Evolutionary conservation across 192 early-diverging fungal genomes (phyloP).

Genomic region (Backusella liffmaniae): DNA sequence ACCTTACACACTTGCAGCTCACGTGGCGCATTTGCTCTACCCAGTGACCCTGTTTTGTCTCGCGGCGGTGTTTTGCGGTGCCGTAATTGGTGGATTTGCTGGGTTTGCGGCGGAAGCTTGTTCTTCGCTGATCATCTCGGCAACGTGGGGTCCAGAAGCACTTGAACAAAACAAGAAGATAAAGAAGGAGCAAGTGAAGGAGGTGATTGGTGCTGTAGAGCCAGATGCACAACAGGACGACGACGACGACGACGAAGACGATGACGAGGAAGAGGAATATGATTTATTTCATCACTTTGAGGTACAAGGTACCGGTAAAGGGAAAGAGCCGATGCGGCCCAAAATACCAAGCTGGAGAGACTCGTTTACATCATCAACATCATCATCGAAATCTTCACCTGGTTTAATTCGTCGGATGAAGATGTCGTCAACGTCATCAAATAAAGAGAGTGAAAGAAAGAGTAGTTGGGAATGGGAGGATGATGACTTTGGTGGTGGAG

Average conservation of each 20-base stretch:
- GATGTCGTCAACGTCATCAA: background rate
- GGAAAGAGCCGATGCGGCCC: background rate
- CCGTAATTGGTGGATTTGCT: conserved; percentile 34
- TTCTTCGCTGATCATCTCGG: conserved; percentile 22
- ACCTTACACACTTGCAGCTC: background rate
- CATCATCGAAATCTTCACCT: background rate
- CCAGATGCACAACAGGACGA: background rate
- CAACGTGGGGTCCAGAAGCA: conserved; percentile 25
- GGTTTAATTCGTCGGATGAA: conserved; percentile 1
- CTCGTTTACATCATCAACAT: background rate
- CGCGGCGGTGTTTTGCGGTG: conserved; percentile 22
- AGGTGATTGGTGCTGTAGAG: background rate
- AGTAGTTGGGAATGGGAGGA: conserved; percentile 15
- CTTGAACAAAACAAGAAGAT: background rate
- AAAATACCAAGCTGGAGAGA: background rate
- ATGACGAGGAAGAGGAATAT: background rate
- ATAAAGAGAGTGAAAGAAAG: background rate
- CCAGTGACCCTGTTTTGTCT: conserved; percentile 32
- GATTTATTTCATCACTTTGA: background rate
- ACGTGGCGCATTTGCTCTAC: conserved; percentile 25
- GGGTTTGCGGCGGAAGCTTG: conserved; percentile 31
- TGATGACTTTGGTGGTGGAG: background rate
- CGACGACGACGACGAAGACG: background rate
- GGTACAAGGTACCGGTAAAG: background rate
- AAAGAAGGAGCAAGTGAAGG: background rate